Conservation (phyloP, 2,329 filamentous ascomycete genomes). For the Diaporthe destruens region DNA sequence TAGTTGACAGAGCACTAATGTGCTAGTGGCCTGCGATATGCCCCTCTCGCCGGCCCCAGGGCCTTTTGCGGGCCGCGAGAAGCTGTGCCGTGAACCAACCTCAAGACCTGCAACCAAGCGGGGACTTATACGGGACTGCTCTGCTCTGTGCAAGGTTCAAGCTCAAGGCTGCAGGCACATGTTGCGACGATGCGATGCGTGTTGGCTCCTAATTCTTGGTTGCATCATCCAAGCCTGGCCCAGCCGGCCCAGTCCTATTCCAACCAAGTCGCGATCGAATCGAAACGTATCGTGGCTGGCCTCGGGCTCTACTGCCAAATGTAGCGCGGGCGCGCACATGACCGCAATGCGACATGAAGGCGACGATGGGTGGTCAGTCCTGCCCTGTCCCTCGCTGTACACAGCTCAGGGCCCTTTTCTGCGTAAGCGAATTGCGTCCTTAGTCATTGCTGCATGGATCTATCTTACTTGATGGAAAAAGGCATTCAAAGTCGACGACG, state of each 20-base stretch:
- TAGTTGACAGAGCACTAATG: not conserved
- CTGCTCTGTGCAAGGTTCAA: conserved; percentile 1
- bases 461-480: conserved; percentile 8
- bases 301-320: conserved; percentile 13
- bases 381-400: not conserved
- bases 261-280: conserved; percentile 8
- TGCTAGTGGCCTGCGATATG: conserved; percentile 6
- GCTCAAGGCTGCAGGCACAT: conserved; percentile 12
- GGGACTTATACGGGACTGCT: not conserved
- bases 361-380: conserved; percentile 2
- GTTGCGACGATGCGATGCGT: not conserved
- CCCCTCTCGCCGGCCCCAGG: not conserved
- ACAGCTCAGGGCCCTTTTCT: not conserved
- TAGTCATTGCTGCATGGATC: conserved; percentile 27
- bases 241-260: not conserved
- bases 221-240: not conserved
- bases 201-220: conserved; percentile 12
- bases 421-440: conserved; percentile 31
- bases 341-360: conserved; percentile 22
- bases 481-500: conserved; percentile 21
- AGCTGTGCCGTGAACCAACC: conserved; percentile 27
- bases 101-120: conserved; percentile 22
- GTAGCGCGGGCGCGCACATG: conserved; percentile 10
- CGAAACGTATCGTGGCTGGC: not conserved
- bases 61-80: not conserved